Evolutionary conservation across 768 basidiomycete species (phyloP), one percentile per base, ranked within the genome.

Genomic region (Phylloporus scabripes): DNA sequence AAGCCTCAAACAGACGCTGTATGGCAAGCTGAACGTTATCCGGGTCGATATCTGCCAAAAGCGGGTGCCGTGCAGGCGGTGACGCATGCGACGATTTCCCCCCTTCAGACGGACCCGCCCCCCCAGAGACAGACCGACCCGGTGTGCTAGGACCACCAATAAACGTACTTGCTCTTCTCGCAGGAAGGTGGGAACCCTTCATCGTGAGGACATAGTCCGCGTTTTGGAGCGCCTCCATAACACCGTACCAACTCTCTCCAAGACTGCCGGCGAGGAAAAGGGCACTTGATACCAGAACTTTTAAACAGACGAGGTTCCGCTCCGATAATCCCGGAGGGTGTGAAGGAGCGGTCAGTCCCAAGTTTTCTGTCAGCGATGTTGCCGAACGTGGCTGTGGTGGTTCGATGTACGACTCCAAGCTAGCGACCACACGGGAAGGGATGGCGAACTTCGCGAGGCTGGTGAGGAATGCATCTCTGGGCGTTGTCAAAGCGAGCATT

Each of bases 401-500:
- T 45, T 80, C 80, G 12, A 63, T 49, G 60, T 75, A 65, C 45
- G 81, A 69, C 49, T 94, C 89, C 49, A 96, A 67, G 56, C 85
- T 85, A 1, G 89, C 87, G 0, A 99, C 90, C 10, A 97, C 88
- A 2, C 85, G 77, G 0, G 89, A 79, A 0, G 95, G 95, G n/a
- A 97, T 88, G 0, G 93, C 87, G 50, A 90, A 85, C 62, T 93
- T 92, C n/a, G 90, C 80, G 14, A 99, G 77, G 42, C 81, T 85
- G 18, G 82, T 87, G 61, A 97, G 81, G 70, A 99, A 93, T 0
- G 95, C 94, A 52, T 97, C 93, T 17, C 95, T 80, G 0, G 94
- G 92, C 0, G 92, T 97, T 1, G 75, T 70, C 1, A 97, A 75
- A 1, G 81, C 82, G n/a, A 97, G 79, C 71, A 92, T 87, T 17